Evolutionary conservation across 2,329 filamentous ascomycete species (phyloP).

Genomic region (Dactylellina parvicollis): DNA sequence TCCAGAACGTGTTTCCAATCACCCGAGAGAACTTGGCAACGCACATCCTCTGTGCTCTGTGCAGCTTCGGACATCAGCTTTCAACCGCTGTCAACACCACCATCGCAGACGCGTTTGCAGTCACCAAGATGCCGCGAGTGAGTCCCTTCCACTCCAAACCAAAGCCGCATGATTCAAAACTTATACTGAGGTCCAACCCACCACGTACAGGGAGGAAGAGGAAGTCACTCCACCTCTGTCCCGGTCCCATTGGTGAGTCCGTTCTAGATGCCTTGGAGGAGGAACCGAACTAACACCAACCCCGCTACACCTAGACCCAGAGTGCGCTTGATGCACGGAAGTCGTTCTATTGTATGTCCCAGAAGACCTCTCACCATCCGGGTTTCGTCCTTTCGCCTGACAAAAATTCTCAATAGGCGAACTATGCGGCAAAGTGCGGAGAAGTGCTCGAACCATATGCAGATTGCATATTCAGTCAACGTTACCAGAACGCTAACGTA

Average conservation of each 20-base stretch:
- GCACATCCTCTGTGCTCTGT: neutral
- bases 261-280: neutral
- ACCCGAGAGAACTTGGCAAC: slow-evolving; percentile 4
- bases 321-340: slow-evolving; percentile 52
- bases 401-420: slow-evolving; percentile 20
- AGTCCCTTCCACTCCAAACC: slow-evolving; percentile 1
- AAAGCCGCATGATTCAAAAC: too few species aligned
- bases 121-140: slow-evolving; percentile 39
- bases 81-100: neutral
- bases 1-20: slow-evolving; percentile 27
- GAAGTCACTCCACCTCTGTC: slow-evolving; percentile 49
- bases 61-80: neutral
- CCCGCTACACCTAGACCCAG: slow-evolving; percentile 18
- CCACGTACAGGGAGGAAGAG: slow-evolving; percentile 43
- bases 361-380: neutral
- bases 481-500: neutral
- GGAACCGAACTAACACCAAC: neutral
- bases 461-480: too few species aligned
- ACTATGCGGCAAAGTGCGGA: slow-evolving; percentile 51
- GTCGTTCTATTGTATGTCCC: slow-evolving; percentile 39
- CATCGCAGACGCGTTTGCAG: neutral
- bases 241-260: slow-evolving; percentile 41
- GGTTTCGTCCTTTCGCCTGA: neutral
- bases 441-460: too few species aligned
- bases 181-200: too few species aligned